Evolutionary conservation across 345 rosid species (phyloP), one percentile per base, ranked within the genome.

Genomic region (Pistacia vera): DNA sequence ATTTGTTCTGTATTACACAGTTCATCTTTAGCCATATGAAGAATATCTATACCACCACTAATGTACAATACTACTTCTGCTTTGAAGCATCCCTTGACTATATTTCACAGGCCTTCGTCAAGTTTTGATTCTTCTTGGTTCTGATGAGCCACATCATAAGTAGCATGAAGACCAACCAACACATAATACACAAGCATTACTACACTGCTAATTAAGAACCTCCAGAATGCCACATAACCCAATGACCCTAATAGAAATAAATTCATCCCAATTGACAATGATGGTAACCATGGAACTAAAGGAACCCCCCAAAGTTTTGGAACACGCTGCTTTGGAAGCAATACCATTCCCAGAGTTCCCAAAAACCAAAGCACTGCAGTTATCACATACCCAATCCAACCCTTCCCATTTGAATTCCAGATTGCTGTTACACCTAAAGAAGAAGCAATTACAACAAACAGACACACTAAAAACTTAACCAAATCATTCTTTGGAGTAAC

Each of bases 221-320:
- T 89, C 85, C 84, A 76, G 83, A 93, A 81, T 36, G 98, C 98
- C 52, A 1, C 54, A 54, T 68, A 11, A 14, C 92, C 98, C 56
- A 93, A 82, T 8, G 99, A 93, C 56, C 97, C 99, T 30, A 95
- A 75, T 5, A 95, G 94, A 81, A 91, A 95, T 63, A 95, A 38
- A 78, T 95, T 91, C 92, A 88, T 89, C 72, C 76, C 86, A 11
- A 95, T 88, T 11, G 99, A 95, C 74, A 95, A 75, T 55, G 94
- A 86, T 12, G 97, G 99, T 82, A 95, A 18, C 95, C 95, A 95
- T 17, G 99, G 98, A 75, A 95, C 98, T 14, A 93, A 77, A 0
- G 98, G 96, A 83, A 93, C 92, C 58, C 98, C 98, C 99, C 98
- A 95, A 22, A 86, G 81, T 77, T 80, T 86, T 12, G 99, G 94